Conservation (phyloP, 257 asterid genomes). For the Misopates orontium region DNA sequence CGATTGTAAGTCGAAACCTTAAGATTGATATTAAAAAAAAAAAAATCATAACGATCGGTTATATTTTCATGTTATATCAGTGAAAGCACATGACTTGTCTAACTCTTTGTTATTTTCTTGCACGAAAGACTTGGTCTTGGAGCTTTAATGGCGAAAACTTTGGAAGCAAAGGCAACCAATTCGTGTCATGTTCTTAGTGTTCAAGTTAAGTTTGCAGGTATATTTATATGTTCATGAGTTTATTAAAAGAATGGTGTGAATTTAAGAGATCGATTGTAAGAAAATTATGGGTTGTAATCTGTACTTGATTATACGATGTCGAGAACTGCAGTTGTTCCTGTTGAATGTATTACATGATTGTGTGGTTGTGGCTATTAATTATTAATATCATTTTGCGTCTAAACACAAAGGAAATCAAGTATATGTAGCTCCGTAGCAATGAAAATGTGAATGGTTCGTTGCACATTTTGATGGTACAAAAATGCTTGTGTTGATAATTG, state of each 20-base stretch:
- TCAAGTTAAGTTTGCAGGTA: slow-evolving; percentile 18
- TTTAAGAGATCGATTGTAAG: neutral
- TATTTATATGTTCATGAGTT: slow-evolving; percentile 15
- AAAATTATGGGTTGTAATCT: too few species aligned
- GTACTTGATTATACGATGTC: too few species aligned
- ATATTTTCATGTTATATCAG: slow-evolving; percentile 18
- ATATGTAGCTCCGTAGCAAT: too few species aligned
- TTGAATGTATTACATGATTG: too few species aligned
- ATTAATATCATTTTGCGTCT: too few species aligned
- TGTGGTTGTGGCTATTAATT: too few species aligned
- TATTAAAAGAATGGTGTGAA: slow-evolving; percentile 21
- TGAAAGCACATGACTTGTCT: slow-evolving; percentile 22
- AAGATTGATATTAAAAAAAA: neutral
- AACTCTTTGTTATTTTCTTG: slow-evolving; percentile 22
- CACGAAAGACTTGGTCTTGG: slow-evolving; percentile 41
- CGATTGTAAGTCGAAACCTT: slow-evolving; percentile 51
- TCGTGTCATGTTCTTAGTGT: slow-evolving; percentile 6
- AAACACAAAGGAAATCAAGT: too few species aligned
- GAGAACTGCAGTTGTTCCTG: too few species aligned
- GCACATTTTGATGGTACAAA: too few species aligned
- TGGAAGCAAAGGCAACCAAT: slow-evolving; percentile 13
- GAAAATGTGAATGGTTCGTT: too few species aligned
- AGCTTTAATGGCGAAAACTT: slow-evolving; percentile 30
- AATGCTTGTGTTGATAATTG: too few species aligned
- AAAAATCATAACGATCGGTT: slow-evolving; percentile 20